Percentiles rank a stretch among this genome's conserved stretches.
Evolutionary conservation across 2,329 filamentous ascomycete genomes (phyloP).

Genomic region (Colletotrichum camelliae): DNA sequence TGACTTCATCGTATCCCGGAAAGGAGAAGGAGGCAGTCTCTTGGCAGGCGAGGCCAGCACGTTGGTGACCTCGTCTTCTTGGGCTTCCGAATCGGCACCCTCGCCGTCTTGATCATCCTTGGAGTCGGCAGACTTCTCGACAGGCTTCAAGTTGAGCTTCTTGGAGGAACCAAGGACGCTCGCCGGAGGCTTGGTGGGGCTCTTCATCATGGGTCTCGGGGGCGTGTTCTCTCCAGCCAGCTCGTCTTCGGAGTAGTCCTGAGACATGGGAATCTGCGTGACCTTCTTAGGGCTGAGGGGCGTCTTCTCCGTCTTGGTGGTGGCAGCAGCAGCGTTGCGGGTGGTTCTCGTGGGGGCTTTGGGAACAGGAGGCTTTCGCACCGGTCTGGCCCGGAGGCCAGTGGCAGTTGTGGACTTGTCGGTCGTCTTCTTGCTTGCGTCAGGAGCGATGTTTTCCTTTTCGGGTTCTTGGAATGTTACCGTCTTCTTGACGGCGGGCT

Average conservation of each 20-base stretch:
- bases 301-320: slow-evolving; percentile 44
- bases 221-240: slow-evolving; percentile 58
- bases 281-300: slow-evolving; percentile 71
- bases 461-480: slow-evolving; percentile 70
- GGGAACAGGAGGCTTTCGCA: slow-evolving; percentile 48
- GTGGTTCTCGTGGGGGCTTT: slow-evolving; percentile 30
- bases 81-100: slow-evolving; percentile 14
- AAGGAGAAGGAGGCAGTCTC: slow-evolving; percentile 55
- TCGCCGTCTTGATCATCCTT: slow-evolving; percentile 26
- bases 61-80: slow-evolving; percentile 27
- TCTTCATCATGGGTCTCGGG: slow-evolving; percentile 59
- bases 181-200: slow-evolving; percentile 56
- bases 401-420: slow-evolving; percentile 29
- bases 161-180: slow-evolving; percentile 34
- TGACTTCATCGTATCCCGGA: slow-evolving; percentile 60
- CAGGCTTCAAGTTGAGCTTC: slow-evolving; percentile 37
- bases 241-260: slow-evolving; percentile 65
- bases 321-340: slow-evolving; percentile 24
- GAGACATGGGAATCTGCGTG: slow-evolving; percentile 57
- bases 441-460: slow-evolving; percentile 65
- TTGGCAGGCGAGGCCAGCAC: slow-evolving; percentile 62
- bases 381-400: slow-evolving; percentile 46
- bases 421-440: slow-evolving; percentile 38
- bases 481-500: slow-evolving; percentile 60
- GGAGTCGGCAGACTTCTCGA: background rate